phyloP scores from a whole-genome alignment of 2,329 filamentous ascomycete genomes.

The Bipolaris victoriae region DNA sequence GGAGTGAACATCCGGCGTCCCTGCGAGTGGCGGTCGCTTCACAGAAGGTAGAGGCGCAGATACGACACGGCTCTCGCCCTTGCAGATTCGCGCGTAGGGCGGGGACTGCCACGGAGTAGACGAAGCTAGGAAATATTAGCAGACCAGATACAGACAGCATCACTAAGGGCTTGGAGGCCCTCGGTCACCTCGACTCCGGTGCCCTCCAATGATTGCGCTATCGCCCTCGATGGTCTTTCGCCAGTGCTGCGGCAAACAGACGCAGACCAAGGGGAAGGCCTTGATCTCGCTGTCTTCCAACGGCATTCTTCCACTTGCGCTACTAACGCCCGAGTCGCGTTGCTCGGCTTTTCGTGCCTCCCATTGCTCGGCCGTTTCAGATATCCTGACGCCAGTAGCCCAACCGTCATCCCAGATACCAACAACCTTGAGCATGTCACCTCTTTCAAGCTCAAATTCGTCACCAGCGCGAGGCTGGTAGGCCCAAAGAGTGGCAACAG shows the following conservation, averaged over 20 bases:
- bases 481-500: conserved; percentile 91
- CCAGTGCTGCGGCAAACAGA: conserved; percentile 95
- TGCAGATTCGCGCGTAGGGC: conserved; percentile 6
- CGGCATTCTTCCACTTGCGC: conserved; percentile 62
- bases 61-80: conserved; percentile 10
- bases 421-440: conserved; percentile 97
- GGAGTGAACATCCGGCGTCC: conserved; percentile 27
- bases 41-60: conserved; percentile 14
- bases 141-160: conserved; percentile 18
- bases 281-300: conserved; percentile 79
- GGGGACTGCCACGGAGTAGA: conserved; percentile 23
- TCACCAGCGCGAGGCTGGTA: conserved; percentile 94
- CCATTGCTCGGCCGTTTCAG: conserved; percentile 88
- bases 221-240: conserved; percentile 95
- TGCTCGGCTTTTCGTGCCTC: conserved; percentile 76
- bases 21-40: conserved; percentile 27
- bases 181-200: conserved; percentile 44
- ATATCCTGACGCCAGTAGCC: conserved; percentile 88
- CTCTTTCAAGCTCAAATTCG: conserved; percentile 90
- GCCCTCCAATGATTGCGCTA: conserved; percentile 40
- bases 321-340: conserved; percentile 91
- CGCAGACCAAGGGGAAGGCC: conserved; percentile 94
- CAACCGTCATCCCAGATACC: conserved; percentile 99
- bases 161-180: conserved; percentile 39
- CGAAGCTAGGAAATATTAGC: conserved; percentile 37